Base-by-base conservation (phyloP, 768 basidiomycete genomes). In the Panellus pusillus region DNA sequence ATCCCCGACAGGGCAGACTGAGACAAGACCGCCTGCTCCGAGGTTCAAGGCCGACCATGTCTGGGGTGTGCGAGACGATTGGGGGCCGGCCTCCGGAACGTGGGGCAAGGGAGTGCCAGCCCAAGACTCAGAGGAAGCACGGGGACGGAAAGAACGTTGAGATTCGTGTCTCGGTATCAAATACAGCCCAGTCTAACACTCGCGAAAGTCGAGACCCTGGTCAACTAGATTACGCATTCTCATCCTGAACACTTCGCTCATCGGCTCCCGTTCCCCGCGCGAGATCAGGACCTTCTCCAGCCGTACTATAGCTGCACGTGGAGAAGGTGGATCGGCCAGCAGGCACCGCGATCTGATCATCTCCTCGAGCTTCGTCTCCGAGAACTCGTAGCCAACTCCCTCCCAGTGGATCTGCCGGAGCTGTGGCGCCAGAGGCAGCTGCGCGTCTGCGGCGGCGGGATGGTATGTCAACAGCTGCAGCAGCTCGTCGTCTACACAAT, bases 61-160 rank as follows among this genome's bases (percentile, higher is more conserved):
- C 12, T 74, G 72, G 72, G 73, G 72, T 31, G 66, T 74, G 18
- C 67, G 71, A 38, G 73, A 73, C 9, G 71, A 73, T 60, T 72
- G 72, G 72, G 70, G 69, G 7, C 57, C 63, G 29, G 57, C 55
- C 3, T 44, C 62, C 6, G 45, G 44, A 15, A 39, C 38, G 5
- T 67, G 65, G 66, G 66, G 66, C 2, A 45, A 54, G 41, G 65
- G n/a, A n/a, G 66, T 14, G 59, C 62, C 12, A 57, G 13, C 31
- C 6, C 31, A 13, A 32, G 13, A 13, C 31, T 13, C n/a, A n/a
- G n/a, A n/a, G n/a, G n/a, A n/a, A n/a, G n/a, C n/a, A n/a, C n/a
- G n/a, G n/a, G n/a, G n/a, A n/a, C n/a, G n/a, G n/a, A n/a, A n/a
- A n/a, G n/a, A n/a, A n/a, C n/a, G n/a, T n/a, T n/a, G n/a, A n/a